Conservation (phyloP, 495 filamentous ascomycete species). For the Talaromyces nanjingensis region DNA sequence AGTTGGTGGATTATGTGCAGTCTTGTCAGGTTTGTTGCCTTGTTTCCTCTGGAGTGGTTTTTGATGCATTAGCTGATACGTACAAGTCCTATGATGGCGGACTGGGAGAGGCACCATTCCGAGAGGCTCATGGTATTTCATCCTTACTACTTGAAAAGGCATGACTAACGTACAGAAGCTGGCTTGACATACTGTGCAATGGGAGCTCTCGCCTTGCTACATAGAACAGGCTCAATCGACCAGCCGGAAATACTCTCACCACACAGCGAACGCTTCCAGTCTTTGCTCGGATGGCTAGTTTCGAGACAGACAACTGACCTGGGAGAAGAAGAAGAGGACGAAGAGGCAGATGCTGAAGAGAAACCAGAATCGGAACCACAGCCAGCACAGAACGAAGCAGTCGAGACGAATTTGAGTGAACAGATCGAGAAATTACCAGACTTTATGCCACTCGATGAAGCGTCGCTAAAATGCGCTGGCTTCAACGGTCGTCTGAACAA, state of each 20-base stretch:
- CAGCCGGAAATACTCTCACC: slow-evolving; percentile 23
- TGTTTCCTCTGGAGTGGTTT: too few species aligned
- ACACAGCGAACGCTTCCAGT: slow-evolving; percentile 29
- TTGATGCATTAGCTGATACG: too few species aligned
- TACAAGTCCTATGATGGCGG: slow-evolving; percentile 89
- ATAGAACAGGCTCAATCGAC: slow-evolving; percentile 25
- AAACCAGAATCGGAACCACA: slow-evolving; percentile 11
- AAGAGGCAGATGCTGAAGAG: slow-evolving; percentile 37
- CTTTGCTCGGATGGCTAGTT: slow-evolving; percentile 57
- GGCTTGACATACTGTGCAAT: slow-evolving; percentile 86
- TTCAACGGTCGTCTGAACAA: slow-evolving; percentile 91
- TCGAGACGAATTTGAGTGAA: slow-evolving; percentile 15
- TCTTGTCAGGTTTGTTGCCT: slow-evolving; percentile 59
- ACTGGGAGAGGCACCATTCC: slow-evolving; percentile 68
- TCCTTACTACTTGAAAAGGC: neutral
- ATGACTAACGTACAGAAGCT: slow-evolving; percentile 41
- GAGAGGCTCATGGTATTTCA: slow-evolving; percentile 76
- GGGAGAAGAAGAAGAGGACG: slow-evolving; percentile 40
- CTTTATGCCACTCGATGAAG: slow-evolving; percentile 23
- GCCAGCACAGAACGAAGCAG: neutral
- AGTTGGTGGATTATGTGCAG: slow-evolving; percentile 63
- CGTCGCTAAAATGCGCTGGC: slow-evolving; percentile 49
- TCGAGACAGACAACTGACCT: slow-evolving; percentile 59
- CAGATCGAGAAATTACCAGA: slow-evolving; percentile 25
- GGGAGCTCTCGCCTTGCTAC: slow-evolving; percentile 63